phyloP scores from a whole-genome alignment of 2,329 filamentous ascomycete genomes.

The Aspergillus quadricinctus region DNA sequence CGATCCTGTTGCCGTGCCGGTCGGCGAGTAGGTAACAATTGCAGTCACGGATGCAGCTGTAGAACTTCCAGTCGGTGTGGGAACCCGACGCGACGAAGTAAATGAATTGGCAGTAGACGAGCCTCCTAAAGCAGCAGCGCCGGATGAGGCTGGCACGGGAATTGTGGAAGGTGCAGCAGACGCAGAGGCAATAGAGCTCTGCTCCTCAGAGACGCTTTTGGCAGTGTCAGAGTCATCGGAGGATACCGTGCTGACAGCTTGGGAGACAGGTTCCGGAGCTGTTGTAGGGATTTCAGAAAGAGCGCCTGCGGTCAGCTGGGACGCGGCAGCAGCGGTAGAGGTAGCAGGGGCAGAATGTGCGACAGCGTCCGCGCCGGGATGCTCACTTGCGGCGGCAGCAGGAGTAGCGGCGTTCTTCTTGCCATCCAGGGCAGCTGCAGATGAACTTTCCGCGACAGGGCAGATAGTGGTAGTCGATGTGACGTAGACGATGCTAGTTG shows the following conservation, averaged over 20 bases:
- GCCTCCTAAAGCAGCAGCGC: not conserved
- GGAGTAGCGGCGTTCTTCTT: not conserved
- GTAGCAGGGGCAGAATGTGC: not conserved
- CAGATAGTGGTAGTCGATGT: conserved; percentile 18
- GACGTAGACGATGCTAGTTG: conserved; percentile 7
- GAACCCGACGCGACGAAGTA: not conserved
- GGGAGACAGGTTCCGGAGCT: not conserved
- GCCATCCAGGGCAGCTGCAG: not conserved
- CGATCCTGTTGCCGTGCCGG: conserved; percentile 1
- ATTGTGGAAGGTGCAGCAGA: not conserved
- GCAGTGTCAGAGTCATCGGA: not conserved
- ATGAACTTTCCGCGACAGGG: conserved; percentile 3
- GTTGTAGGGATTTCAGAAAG: not conserved
- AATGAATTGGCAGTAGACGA: not conserved
- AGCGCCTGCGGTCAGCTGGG: not conserved
- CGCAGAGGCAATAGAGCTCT: not conserved
- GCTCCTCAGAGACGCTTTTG: not conserved
- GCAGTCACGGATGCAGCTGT: not conserved
- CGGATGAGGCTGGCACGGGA: not conserved
- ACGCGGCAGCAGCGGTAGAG: not conserved
- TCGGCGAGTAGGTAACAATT: not conserved
- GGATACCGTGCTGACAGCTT: not conserved
- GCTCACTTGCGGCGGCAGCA: not conserved
- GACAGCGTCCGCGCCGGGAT: not conserved
- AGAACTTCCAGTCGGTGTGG: not conserved